phyloP scores from a whole-genome alignment of 164 flowering plant species.

The Tetrastigma voinierianum region DNA sequence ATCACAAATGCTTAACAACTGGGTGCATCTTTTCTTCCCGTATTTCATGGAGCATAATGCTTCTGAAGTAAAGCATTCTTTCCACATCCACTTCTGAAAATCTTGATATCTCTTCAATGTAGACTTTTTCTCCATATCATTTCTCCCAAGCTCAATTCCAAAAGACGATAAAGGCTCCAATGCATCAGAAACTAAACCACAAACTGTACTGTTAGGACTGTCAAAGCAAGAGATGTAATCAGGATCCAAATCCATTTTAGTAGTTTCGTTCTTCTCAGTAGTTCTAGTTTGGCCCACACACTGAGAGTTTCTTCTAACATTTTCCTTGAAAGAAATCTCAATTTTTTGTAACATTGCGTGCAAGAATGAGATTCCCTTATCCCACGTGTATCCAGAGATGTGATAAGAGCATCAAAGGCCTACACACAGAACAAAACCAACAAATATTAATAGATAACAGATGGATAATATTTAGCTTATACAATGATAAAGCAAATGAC shows the following conservation, averaged over 20 bases:
- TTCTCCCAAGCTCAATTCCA: slow-evolving; percentile 60
- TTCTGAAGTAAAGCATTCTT: slow-evolving; percentile 58
- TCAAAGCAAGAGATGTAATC: slow-evolving; percentile 32
- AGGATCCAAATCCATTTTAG: slow-evolving; percentile 29
- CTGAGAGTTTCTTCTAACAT: slow-evolving; percentile 32
- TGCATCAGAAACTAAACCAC: slow-evolving; percentile 32
- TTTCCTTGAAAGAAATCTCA: slow-evolving; percentile 68
- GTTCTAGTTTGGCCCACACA: slow-evolving; percentile 9
- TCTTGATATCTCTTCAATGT: slow-evolving; percentile 61
- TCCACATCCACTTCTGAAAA: slow-evolving; percentile 79
- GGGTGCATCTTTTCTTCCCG: slow-evolving; percentile 53
- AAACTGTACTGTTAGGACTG: slow-evolving; percentile 52
- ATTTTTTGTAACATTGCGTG: slow-evolving; percentile 74
- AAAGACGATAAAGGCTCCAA: slow-evolving; percentile 54
- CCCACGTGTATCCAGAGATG: slow-evolving; percentile 86
- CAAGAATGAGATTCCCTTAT: slow-evolving; percentile 81
- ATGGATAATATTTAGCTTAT: background rate
- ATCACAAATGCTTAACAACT: slow-evolving; percentile 52
- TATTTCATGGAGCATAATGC: slow-evolving; percentile 50
- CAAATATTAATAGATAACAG: background rate
- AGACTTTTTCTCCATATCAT: slow-evolving; percentile 46
- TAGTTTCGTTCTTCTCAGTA: slow-evolving; percentile 27
- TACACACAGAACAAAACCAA: slow-evolving; percentile 22
- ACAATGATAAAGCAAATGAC: background rate
- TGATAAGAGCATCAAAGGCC: slow-evolving; percentile 83